Percentiles rank a stretch among this genome's conserved stretches.
These are phyloP conservation scores for Yamadazyma siamensis DNA, from an alignment of 1,139 yeast genomes.

Conservation along the genomic window DNA sequence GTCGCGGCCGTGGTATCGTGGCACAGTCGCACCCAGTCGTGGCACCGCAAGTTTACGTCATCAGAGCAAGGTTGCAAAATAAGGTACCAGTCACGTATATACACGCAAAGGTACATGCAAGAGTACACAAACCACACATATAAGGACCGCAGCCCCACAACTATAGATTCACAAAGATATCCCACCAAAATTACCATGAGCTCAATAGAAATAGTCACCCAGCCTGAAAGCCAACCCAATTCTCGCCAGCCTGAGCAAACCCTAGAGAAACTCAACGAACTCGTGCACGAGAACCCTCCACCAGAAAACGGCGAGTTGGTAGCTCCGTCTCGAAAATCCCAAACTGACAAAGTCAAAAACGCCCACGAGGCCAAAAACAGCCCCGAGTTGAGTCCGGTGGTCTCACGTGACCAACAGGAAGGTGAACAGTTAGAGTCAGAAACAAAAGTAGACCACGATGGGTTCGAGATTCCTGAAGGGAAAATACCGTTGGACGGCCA, in stretches of 20 bases:
- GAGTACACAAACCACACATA: too few species aligned
- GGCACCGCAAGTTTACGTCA: too few species aligned
- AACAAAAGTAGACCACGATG: conserved; percentile 34
- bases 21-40: too few species aligned
- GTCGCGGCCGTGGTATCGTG: too few species aligned
- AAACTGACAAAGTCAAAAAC: conserved; percentile 1
- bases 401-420: conserved; percentile 1
- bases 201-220: conserved; percentile 19
- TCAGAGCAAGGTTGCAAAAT: too few species aligned
- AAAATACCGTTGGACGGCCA: conserved; percentile 42
- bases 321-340: conserved; percentile 1
- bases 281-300: conserved; percentile 14
- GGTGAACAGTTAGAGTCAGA: conserved; percentile 4
- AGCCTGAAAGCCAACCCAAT: conserved; percentile 14
- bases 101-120: too few species aligned
- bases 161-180: too few species aligned
- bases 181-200: too few species aligned
- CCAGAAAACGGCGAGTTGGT: not conserved
- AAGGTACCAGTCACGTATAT: too few species aligned
- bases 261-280: conserved; percentile 15
- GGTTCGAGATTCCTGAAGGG: conserved; percentile 36
- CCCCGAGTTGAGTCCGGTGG: conserved; percentile 1
- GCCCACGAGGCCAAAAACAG: not conserved
- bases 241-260: conserved; percentile 8
- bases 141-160: too few species aligned